Evolutionary conservation across 2,329 filamentous ascomycete species (phyloP).

Genomic region (Penicillium brasilianum): DNA sequence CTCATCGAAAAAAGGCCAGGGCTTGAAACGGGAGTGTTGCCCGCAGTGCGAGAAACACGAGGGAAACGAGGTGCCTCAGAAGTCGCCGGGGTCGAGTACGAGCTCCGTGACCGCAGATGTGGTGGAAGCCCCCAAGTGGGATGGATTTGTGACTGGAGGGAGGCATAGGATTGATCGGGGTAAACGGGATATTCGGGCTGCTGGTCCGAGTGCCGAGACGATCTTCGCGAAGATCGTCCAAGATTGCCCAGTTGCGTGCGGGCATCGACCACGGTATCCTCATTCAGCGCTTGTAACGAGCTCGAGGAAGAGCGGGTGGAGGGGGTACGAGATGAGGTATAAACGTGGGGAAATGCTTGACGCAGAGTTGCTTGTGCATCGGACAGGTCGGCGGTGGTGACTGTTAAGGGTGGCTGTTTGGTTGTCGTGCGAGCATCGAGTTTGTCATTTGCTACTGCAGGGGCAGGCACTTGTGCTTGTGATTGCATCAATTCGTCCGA

Average conservation of each 20-base stretch:
- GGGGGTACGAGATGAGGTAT: conserved; percentile 44
- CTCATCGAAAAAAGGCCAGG: conserved; percentile 52
- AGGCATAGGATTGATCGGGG: conserved; percentile 55
- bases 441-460: conserved; percentile 28
- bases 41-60: conserved; percentile 47
- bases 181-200: conserved; percentile 50
- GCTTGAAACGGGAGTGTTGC: conserved; percentile 55
- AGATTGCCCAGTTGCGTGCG: conserved; percentile 39
- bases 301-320: conserved; percentile 51
- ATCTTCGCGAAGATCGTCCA: conserved; percentile 33
- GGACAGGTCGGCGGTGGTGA: conserved; percentile 32
- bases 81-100: conserved; percentile 46
- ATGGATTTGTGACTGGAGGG: conserved; percentile 51
- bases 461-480: conserved; percentile 7
- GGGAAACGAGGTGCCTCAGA: conserved; percentile 32
- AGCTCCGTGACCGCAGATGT: conserved; percentile 49
- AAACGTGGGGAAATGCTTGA: conserved; percentile 40
- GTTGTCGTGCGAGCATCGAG: conserved; percentile 29
- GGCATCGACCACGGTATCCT: conserved; percentile 43
- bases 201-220: conserved; percentile 37
- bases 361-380: conserved; percentile 41
- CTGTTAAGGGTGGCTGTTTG: conserved; percentile 35
- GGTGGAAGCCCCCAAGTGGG: conserved; percentile 45
- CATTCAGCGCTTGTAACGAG: conserved; percentile 49
- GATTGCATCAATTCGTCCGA: conserved; percentile 30